phyloP scores from a whole-genome alignment of 2,329 filamentous ascomycete genomes.

The Trichoderma sp. region DNA sequence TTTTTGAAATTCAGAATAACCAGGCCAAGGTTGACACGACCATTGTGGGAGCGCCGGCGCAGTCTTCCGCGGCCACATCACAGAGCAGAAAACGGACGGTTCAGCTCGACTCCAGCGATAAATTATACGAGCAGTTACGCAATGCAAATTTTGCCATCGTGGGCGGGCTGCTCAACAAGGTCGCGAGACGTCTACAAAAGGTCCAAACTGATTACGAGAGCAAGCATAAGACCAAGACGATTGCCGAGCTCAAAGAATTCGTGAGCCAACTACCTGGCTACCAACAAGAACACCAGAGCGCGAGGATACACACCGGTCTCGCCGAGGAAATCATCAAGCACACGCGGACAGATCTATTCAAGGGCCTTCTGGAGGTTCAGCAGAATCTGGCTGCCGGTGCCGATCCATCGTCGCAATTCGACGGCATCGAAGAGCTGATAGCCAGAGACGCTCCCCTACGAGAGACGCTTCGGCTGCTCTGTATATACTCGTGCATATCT shows the following conservation, averaged over 20 bases:
- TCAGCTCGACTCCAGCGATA: constrained; percentile 83
- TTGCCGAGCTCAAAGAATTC: constrained; percentile 89
- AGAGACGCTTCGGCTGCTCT: constrained; percentile 82
- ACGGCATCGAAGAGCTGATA: constrained; percentile 92
- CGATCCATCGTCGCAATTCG: constrained; percentile 85
- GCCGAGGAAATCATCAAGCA: constrained; percentile 95
- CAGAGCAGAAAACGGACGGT: constrained; percentile 81
- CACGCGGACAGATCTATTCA: constrained; percentile 87
- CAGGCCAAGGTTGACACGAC: constrained; percentile 91
- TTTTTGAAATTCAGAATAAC: constrained; percentile 89
- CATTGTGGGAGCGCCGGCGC: constrained; percentile 74
- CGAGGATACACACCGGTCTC: constrained; percentile 89
- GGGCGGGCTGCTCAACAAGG: constrained; percentile 83
- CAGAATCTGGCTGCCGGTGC: constrained; percentile 91
- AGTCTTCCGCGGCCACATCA: constrained; percentile 55
- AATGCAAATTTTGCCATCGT: constrained; percentile 96
- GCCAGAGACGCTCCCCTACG: constrained; percentile 77
- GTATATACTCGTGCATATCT: constrained; percentile 86
- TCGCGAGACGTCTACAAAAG: constrained; percentile 78
- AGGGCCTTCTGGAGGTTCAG: constrained; percentile 85
- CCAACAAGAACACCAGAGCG: constrained; percentile 87
- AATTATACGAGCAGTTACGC: constrained; percentile 81
- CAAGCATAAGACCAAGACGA: constrained; percentile 82
- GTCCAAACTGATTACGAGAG: constrained; percentile 90
- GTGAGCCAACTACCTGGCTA: constrained; percentile 91